Conservation (phyloP, 2,329 filamentous ascomycete species). For the Cladosporium sp. region DNA sequence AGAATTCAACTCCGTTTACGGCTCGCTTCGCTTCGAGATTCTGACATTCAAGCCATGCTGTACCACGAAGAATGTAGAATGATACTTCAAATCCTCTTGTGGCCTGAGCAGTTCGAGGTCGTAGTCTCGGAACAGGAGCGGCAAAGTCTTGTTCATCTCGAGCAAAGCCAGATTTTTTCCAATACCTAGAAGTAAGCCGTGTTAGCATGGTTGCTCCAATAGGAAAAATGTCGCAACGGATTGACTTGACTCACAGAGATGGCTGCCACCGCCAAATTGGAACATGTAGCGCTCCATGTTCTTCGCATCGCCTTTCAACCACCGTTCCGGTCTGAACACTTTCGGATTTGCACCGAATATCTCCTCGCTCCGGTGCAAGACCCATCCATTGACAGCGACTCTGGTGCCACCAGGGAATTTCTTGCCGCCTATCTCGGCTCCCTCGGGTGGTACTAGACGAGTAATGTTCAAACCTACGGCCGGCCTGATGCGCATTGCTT, state of each 20-base stretch:
- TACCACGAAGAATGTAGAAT: slow-evolving; percentile 62
- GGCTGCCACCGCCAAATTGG: slow-evolving; percentile 70
- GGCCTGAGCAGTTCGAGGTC: slow-evolving; percentile 57
- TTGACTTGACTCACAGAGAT: slow-evolving; percentile 34
- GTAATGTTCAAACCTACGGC: slow-evolving; percentile 69
- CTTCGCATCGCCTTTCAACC: slow-evolving; percentile 59
- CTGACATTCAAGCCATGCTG: slow-evolving; percentile 58
- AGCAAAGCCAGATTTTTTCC: slow-evolving; percentile 57
- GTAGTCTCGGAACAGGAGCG: slow-evolving; percentile 54
- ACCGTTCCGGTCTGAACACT: slow-evolving; percentile 68
- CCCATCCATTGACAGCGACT: slow-evolving; percentile 74
- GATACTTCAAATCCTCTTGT: slow-evolving; percentile 53
- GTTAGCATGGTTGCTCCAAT: background rate
- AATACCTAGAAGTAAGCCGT: slow-evolving; percentile 52
- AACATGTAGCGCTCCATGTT: slow-evolving; percentile 72
- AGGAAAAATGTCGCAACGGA: background rate
- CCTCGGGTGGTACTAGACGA: slow-evolving; percentile 56
- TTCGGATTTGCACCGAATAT: slow-evolving; percentile 71
- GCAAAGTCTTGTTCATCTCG: slow-evolving; percentile 51
- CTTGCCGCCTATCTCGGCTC: slow-evolving; percentile 61
- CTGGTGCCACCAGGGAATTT: slow-evolving; percentile 70
- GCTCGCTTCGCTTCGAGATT: slow-evolving; percentile 43
- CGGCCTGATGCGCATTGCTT: slow-evolving; percentile 75
- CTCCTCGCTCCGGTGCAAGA: slow-evolving; percentile 67
- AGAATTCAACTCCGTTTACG: background rate